Base-by-base conservation (phyloP, 2,329 filamentous ascomycete genomes). In the Fusarium tuaranense region DNA sequence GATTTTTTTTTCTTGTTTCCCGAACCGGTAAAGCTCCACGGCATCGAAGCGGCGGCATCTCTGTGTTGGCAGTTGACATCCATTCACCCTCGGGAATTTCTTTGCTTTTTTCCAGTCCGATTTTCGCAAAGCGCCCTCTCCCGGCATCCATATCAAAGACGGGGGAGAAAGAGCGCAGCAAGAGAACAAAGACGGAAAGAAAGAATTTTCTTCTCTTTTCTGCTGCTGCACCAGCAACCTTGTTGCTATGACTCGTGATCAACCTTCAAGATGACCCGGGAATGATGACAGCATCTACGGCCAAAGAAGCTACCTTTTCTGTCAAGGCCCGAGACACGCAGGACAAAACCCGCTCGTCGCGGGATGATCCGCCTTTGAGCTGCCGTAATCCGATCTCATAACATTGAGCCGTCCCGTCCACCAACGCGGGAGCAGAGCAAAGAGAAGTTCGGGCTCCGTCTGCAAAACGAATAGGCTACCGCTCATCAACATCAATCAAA, bases 271-370 rank as follows among this genome's bases (percentile, higher is more conserved):
- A 51, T 51, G 27, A 22, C 22, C 18, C 25, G 14, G 16, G 14
- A 48, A 61, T 58, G 53, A 58, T 34, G 53, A 36, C 32, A 25
- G 25, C 53, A 34, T 44, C 30, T 30, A 59, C 13, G n/a, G 38
- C 32, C 61, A 62, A 39, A 48, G 27, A 66, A 36, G 18, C 55
- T 72, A 27, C 53, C 53, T 72, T 22, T 55, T 71, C 25, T 67
- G 55, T 38, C 48, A 18, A 30, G 16, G 10, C 41, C 27, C 34
- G 44, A 44, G 51, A 48, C 36, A 57, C 53, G n/a, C 53, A 36
- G 32, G 16, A 34, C 30, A 32, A 14, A 30, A 30, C 51, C 51
- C 27, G 22, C 22, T 12, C 46, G 18, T 16, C 25, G 53, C 53
- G 53, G 53, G 53, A 57, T 57, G 53, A 36, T 57, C 57, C 57